Evolutionary conservation across 1,284 basidiomycete genomes (phyloP).

Genomic region (Ustilago hordei): DNA sequence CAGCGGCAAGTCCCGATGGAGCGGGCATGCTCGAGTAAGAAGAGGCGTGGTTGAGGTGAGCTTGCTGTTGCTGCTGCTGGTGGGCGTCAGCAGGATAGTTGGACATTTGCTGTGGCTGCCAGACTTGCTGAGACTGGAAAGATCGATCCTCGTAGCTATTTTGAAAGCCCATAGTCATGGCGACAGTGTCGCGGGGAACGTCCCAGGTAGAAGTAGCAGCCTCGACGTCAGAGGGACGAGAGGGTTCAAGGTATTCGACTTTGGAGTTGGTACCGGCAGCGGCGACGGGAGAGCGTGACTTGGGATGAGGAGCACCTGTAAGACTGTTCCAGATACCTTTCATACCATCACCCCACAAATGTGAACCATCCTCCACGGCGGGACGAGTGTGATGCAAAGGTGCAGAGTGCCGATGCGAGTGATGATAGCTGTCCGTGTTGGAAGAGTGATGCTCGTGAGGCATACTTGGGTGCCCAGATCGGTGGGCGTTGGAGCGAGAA

Average conservation of each 20-base stretch:
- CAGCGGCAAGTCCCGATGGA: constrained; percentile 38
- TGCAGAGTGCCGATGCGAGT: constrained; percentile 18
- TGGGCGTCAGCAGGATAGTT: constrained; percentile 6
- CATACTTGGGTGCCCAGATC: constrained; percentile 8
- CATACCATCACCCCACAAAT: constrained; percentile 51
- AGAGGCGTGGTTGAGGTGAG: constrained; percentile 14
- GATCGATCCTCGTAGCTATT: constrained; percentile 38
- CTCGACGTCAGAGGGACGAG: constrained; percentile 41
- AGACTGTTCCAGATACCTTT: constrained; percentile 50
- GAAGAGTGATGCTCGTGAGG: constrained; percentile 7
- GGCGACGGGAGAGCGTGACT: constrained; percentile 19
- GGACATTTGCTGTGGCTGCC: constrained; percentile 32
- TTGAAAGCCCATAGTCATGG: constrained; percentile 53
- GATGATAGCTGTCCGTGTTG: constrained; percentile 2
- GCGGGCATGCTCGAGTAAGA: constrained; percentile 35
- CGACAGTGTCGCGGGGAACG: constrained; percentile 44
- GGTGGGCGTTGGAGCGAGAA: constrained; percentile 4
- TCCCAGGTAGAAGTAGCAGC: constrained; percentile 50
- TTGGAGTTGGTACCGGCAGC: constrained; percentile 10
- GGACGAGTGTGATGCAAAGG: constrained; percentile 16
- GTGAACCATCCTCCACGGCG: constrained; percentile 39
- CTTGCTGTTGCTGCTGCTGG: constrained; percentile 16
- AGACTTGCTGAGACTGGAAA: constrained; percentile 25
- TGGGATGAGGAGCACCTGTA: constrained; percentile 42
- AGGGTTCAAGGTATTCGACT: constrained; percentile 36